Conservation (phyloP, 352 stramenopile genomes). For the Pythium apleroticum region DNA sequence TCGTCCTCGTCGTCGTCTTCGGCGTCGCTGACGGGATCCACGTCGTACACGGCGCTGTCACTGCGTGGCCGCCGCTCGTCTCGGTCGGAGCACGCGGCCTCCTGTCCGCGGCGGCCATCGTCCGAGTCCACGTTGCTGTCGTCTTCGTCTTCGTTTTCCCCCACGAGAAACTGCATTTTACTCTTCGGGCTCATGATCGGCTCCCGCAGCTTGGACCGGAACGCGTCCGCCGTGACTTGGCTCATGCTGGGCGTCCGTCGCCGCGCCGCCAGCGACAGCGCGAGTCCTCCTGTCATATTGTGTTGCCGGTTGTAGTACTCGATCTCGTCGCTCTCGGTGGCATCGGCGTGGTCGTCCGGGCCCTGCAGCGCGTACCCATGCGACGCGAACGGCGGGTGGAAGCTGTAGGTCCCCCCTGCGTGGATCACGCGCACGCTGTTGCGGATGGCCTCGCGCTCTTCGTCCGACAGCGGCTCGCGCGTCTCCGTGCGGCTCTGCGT, state of each 20-base stretch:
- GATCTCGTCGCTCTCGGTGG: slow-evolving; percentile 29
- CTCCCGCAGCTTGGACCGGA: slow-evolving; percentile 68
- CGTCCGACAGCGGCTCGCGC: slow-evolving; percentile 27
- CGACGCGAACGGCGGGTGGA: slow-evolving; percentile 2
- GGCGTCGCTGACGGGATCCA: slow-evolving; percentile 15
- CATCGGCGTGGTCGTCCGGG: slow-evolving; percentile 19
- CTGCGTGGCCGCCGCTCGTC: slow-evolving; percentile 19
- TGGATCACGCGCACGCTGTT: slow-evolving; percentile 27
- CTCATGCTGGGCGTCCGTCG: slow-evolving; percentile 35
- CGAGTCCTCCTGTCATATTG: not conserved
- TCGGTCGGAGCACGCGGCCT: slow-evolving; percentile 13
- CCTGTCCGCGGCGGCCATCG: not conserved
- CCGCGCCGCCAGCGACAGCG: slow-evolving; percentile 10
- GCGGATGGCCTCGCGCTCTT: slow-evolving; percentile 29
- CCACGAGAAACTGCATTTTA: slow-evolving; percentile 61
- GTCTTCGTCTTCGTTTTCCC: slow-evolving; percentile 11
- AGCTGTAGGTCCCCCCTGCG: slow-evolving; percentile 10
- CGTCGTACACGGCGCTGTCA: slow-evolving; percentile 20
- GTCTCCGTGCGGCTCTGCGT: slow-evolving; percentile 30
- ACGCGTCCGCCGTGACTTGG: slow-evolving; percentile 60
- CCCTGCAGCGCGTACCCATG: slow-evolving; percentile 17
- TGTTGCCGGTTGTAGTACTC: slow-evolving; percentile 26
- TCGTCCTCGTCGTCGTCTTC: slow-evolving; percentile 44
- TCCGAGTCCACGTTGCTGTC: slow-evolving; percentile 20
- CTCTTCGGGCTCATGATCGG: slow-evolving; percentile 65